Evolutionary conservation across 306 rosid genomes (phyloP), one percentile per base, ranked within the genome.

Genomic region (Crotalaria pallida): DNA sequence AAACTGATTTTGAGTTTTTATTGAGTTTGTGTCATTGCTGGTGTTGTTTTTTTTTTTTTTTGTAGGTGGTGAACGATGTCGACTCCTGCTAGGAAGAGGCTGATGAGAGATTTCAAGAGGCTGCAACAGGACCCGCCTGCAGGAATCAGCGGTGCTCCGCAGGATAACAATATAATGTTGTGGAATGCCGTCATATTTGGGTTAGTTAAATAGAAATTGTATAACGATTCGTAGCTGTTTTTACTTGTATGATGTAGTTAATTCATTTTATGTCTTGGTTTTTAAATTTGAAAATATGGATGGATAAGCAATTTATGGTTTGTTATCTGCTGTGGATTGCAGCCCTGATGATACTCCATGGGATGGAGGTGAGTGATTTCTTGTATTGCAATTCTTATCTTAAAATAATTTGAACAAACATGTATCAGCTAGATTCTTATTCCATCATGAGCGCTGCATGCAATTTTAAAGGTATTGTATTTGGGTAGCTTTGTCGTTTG

Each of bases 101-200:
- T 90, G 76, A 90, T 90, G 96, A 90, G 96, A 76, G 96, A 90
- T 66, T 90, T 90, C 74, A 90, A 84, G 96, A 86, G 96, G 82
- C 67, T 90, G 85, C 97, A 91, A 58, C 97, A 88, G 57, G 97
- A 91, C 76, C 97, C 97, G 5, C 97, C 95, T 21, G 97, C 97
- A 6, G 96, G 97, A 51, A 91, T 91, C 75, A 91, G 97, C 31
- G 97, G 97, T 38, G 97, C 97, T n/a, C 97, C 97, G 24, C 92
- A 86, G 71, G 96, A 91, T 82, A 88, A 88, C 75, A 91, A 91
- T 50, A 88, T 91, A 40, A 88, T 84, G 97, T 81, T 88, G 40
- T 91, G 97, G 97, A 91, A 91, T 81, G 97, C 97, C 61, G 96
- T 91, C 57, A 91, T 91, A 77, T 91, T 91, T 66, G 97, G 96